Evolutionary conservation across 2,329 filamentous ascomycete genomes (phyloP).

Genomic region (Colletotrichum lindemuthianum): DNA sequence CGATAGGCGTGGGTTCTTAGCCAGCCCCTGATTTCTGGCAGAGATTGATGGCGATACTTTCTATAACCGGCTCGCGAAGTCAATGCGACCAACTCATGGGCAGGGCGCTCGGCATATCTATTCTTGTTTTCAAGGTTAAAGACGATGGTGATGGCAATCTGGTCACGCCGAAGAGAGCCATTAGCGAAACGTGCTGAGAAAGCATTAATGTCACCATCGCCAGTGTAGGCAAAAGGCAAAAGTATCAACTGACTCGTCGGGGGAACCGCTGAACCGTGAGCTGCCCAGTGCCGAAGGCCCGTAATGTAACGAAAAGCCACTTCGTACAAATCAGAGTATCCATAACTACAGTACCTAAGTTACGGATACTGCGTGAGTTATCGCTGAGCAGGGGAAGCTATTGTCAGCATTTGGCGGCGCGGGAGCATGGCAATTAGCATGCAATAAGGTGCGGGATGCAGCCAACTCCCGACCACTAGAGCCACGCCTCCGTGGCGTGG

Average conservation of each 20-base stretch:
- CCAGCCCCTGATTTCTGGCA: conserved; percentile 21
- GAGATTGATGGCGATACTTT: not conserved
- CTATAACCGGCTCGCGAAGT: not conserved
- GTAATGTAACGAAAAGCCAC: too few species aligned
- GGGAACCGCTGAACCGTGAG: conserved; percentile 31
- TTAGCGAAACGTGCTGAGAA: not conserved
- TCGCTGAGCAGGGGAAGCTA: conserved; percentile 7
- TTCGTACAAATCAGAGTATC: too few species aligned
- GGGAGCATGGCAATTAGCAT: conserved; percentile 7
- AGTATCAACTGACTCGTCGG: not conserved
- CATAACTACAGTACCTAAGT: too few species aligned
- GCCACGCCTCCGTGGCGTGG: conserved; percentile 1
- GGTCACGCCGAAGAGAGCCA: not conserved
- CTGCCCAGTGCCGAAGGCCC: conserved; percentile 11
- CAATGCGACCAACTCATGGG: not conserved
- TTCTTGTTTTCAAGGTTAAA: conserved; percentile 13
- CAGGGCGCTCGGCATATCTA: too few species aligned
- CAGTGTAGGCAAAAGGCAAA: not conserved
- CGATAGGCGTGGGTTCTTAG: conserved; percentile 5
- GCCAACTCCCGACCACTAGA: conserved; percentile 16
- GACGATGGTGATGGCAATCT: not conserved
- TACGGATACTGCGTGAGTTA: not conserved
- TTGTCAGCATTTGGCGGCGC: conserved; percentile 14
- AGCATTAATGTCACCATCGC: too few species aligned
- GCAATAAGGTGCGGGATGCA: conserved; percentile 22